Base-by-base conservation (phyloP, 2,329 filamentous ascomycete genomes). In the Penicillium sp. region DNA sequence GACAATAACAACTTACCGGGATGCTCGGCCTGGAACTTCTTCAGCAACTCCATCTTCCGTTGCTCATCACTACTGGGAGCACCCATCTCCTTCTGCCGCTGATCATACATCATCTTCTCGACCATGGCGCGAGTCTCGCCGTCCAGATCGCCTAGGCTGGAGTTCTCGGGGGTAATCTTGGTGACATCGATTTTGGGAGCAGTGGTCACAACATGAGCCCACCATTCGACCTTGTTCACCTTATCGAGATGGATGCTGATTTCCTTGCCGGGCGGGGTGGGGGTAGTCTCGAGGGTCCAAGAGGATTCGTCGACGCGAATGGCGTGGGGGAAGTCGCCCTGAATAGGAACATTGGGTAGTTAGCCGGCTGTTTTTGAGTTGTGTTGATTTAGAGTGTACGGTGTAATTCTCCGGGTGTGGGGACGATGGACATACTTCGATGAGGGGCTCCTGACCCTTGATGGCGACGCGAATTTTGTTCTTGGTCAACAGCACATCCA, bases 61-160 rank as follows among this genome's bases (percentile, higher is more conserved):
- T 96, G 87, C 79, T 99, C 94, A 64, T 97, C 94, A 62, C 90
- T 96, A 13, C 88, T 91, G 45, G 91, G 90, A 74, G 88, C 82
- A 5, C 94, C 94, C 75, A 83, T 80, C 79, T 97, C 92, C 85
- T 99, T 99, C 79, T 97, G 92, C 63, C 89, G 82, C 81, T 99
- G 94, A 79, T 99, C 94, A 68, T 84, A 99, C 94, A 99, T 99
- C 94, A 99, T 99, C 85, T 99, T 99, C 85, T 99, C 94, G 42
- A 99, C 94, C 93, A 99, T 97, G 56, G 86, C 84, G 61, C 94
- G 84, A 51, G 94, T 99, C 81, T 96, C 89, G 58, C 94, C 94
- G 70, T 97, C 93, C 63, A 99, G 80, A 73, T 99, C 94, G 54
- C 89, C 87, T 68, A 99, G 81, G 74, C 91, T 96, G 71, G 88